Evolutionary conservation across 176 grass and related monocot genomes (phyloP).

Genomic region (Cymbopogon citratus): DNA sequence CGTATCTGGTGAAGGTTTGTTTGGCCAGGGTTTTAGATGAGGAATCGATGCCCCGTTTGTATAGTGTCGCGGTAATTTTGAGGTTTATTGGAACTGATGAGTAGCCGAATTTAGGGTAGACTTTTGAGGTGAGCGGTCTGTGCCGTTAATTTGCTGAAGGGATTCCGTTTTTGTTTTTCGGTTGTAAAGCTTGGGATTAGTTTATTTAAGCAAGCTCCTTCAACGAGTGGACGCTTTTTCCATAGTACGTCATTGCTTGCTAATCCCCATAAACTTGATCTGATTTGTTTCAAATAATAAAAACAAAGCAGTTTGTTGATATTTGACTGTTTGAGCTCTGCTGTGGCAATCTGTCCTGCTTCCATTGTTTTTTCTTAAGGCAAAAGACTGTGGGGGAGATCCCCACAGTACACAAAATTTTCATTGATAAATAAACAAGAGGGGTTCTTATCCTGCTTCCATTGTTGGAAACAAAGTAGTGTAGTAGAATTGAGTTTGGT

Average conservation of each 20-base stretch:
- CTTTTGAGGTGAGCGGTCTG: neutral
- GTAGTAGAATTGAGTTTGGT: neutral
- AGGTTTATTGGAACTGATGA: neutral
- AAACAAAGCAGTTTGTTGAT: neutral
- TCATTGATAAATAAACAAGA: too few relatives aligned
- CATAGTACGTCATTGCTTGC: neutral
- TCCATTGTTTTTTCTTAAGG: too few relatives aligned
- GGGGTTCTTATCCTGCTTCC: neutral
- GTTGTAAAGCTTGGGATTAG: neutral
- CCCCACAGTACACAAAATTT: too few relatives aligned
- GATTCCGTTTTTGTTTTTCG: neutral
- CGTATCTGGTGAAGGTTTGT: neutral
- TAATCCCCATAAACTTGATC: neutral
- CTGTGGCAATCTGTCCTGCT: neutral
- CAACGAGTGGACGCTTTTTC: neutral
- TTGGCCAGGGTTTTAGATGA: neutral
- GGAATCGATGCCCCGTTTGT: neutral
- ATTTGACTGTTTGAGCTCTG: neutral
- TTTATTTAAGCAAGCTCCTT: neutral
- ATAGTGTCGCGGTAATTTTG: neutral
- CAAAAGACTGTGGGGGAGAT: too few relatives aligned
- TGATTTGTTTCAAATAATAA: neutral
- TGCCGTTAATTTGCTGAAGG: neutral
- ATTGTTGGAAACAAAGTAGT: neutral
- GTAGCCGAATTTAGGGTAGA: neutral